Conservation (phyloP, 352 stramenopile genomes). For the Phytophthora tentaculata region DNA sequence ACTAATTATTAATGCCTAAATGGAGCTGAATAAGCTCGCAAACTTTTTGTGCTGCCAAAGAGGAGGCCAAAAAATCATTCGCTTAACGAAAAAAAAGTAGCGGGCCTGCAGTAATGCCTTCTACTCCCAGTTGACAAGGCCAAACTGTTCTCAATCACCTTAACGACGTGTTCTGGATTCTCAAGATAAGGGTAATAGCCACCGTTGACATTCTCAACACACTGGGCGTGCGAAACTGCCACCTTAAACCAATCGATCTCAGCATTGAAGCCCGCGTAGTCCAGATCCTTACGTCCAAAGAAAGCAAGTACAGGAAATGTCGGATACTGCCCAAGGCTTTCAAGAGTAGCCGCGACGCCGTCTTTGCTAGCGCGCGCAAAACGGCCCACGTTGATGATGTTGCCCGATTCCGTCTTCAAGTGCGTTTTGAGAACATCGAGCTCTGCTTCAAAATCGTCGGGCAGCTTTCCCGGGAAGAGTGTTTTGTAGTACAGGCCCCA, state of each 20-base stretch:
- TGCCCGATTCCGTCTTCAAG: conserved; percentile 19
- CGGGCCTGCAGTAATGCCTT: not conserved
- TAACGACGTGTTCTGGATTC: conserved; percentile 27
- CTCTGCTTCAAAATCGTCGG: conserved; percentile 37
- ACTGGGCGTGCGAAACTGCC: conserved; percentile 27
- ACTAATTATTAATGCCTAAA: not conserved
- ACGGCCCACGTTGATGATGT: conserved; percentile 35
- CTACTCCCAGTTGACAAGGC: not conserved
- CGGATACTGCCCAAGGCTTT: conserved; percentile 6
- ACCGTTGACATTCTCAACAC: conserved; percentile 29
- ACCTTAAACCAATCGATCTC: conserved; percentile 42
- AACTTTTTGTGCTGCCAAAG: not conserved
- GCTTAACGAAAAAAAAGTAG: not conserved
- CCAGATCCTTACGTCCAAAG: conserved; percentile 44
- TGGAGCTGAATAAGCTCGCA: not conserved
- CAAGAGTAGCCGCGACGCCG: conserved; percentile 29
- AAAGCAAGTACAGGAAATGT: conserved; percentile 40
- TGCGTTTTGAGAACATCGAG: conserved; percentile 32
- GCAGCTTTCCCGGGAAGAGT: conserved; percentile 34
- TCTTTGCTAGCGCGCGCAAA: conserved; percentile 36
- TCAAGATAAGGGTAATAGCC: conserved; percentile 51
- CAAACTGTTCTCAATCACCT: conserved; percentile 21
- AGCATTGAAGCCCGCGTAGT: conserved; percentile 39
- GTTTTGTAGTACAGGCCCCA: conserved; percentile 53
- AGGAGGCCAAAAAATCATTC: too few relatives aligned